Base-by-base conservation (phyloP, 1,139 yeast species). In the Candida buenavistaensis region DNA sequence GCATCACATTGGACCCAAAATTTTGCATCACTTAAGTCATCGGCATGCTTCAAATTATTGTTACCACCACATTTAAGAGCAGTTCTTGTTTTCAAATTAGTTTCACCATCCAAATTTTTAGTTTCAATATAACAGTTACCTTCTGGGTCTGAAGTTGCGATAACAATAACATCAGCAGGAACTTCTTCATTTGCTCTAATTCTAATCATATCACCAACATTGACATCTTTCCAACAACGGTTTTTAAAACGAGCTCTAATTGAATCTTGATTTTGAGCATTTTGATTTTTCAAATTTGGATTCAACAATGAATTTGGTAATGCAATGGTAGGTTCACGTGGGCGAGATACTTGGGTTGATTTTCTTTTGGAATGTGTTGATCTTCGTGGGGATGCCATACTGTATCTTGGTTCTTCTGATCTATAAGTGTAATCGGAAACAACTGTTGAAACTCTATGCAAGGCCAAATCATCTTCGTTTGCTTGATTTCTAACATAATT, bases 61-160 rank as follows among this genome's bases (percentile, higher is more conserved):
- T 65, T 57, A 24, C 79, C 75, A 16, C 95, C 89, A 49, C 87
- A 78, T 40, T 78, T 76, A 37, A 92, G 63, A 10, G 95, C 81
- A 45, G 79, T 82, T 43, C 88, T 83, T 32, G 80, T 78, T 59
- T 92, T 92, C 56, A 92, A 72, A 55, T 92, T 92, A 4, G 97
- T 88, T 62, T 92, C 98, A 57, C 98, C 98, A 61, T 92, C 97
- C 50, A 92, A 72, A 57, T 92, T 92, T 53, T 89, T 90, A 1
- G 98, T 92, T 59, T 92, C 97, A 27, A 90, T 81, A 52, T 82
- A 90, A 62, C 97, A 90, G 30, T 83, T 89, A 27, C 96, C 96
- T 54, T 92, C 97, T 1, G 74, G 58, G 55, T 90, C 97, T 1
- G 95, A 83, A 0, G 96, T 81, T 2, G 96, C 78, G 28, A 92